Evolutionary conservation across 2,329 filamentous ascomycete genomes (phyloP).

Genomic region (Bimuria novae-zelandiae): DNA sequence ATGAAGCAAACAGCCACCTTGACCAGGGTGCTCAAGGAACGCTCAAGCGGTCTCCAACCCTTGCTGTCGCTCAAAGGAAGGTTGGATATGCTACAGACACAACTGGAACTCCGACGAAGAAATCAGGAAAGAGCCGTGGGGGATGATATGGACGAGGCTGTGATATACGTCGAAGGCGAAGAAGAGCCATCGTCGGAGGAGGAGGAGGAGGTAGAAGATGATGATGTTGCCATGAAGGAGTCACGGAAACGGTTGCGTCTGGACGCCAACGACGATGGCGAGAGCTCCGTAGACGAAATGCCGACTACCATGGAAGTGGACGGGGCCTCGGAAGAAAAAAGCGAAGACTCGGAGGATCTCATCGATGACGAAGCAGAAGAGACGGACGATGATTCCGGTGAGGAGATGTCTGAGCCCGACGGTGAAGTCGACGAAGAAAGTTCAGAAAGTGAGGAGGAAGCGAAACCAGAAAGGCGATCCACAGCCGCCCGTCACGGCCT

Average conservation of each 20-base stretch:
- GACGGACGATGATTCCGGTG: conserved; percentile 51
- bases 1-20: conserved; percentile 77
- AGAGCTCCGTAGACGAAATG: conserved; percentile 61
- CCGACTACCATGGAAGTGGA: conserved; percentile 55
- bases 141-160: conserved; percentile 68
- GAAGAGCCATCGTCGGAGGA: conserved; percentile 60
- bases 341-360: conserved; percentile 59
- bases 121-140: conserved; percentile 64
- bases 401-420: conserved; percentile 53
- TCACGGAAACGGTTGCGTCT: conserved; percentile 31
- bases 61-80: conserved; percentile 91
- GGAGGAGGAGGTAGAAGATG: conserved; percentile 49
- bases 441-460: conserved; percentile 51
- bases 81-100: conserved; percentile 88
- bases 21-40: conserved; percentile 84
- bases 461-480: conserved; percentile 40
- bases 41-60: conserved; percentile 79
- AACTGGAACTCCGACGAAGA: conserved; percentile 77
- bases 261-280: conserved; percentile 36
- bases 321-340: conserved; percentile 56
- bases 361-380: conserved; percentile 60
- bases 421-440: conserved; percentile 51
- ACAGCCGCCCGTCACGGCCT: conserved; percentile 39
- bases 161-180: conserved; percentile 87
- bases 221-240: conserved; percentile 16